phyloP scores from a whole-genome alignment of 2,329 filamentous ascomycete genomes.

The Decorospora gaudefroyi region DNA sequence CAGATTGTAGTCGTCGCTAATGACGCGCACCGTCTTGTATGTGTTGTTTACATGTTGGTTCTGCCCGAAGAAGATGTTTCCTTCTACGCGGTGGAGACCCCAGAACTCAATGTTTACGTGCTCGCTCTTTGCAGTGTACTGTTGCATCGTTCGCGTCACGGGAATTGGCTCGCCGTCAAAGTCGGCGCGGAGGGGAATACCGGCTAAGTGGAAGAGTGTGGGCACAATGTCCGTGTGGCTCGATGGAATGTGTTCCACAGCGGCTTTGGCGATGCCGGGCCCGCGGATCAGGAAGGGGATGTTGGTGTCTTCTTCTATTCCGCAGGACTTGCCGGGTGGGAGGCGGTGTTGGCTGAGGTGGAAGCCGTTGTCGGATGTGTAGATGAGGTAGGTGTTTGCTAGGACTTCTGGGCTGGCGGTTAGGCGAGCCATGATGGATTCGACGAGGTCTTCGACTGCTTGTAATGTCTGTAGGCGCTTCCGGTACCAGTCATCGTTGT shows the following conservation, averaged over 20 bases:
- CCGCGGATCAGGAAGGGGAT: constrained; percentile 50
- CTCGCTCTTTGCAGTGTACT: constrained; percentile 30
- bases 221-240: constrained; percentile 51
- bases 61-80: constrained; percentile 17
- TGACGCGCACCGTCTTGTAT: constrained; percentile 64
- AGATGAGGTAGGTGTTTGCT: constrained; percentile 55
- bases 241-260: constrained; percentile 30
- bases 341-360: constrained; percentile 51
- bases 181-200: constrained; percentile 37
- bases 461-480: constrained; percentile 57
- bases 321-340: constrained; percentile 48
- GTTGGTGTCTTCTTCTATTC: constrained; percentile 51
- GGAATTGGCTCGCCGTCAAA: constrained; percentile 49
- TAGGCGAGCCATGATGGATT: constrained; percentile 51
- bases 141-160: constrained; percentile 21
- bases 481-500: constrained; percentile 60
- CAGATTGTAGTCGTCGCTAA: constrained; percentile 61
- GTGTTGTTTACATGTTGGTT: constrained; percentile 54
- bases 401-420: constrained; percentile 48
- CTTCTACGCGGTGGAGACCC: constrained; percentile 42
- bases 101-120: constrained; percentile 52
- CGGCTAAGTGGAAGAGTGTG: constrained; percentile 45
- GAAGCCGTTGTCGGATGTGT: constrained; percentile 51
- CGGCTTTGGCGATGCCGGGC: constrained; percentile 40
- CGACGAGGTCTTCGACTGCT: constrained; percentile 60